Evolutionary conservation across 352 stramenopile genomes (phyloP).

Genomic region (Phytophthora nicotianae): DNA sequence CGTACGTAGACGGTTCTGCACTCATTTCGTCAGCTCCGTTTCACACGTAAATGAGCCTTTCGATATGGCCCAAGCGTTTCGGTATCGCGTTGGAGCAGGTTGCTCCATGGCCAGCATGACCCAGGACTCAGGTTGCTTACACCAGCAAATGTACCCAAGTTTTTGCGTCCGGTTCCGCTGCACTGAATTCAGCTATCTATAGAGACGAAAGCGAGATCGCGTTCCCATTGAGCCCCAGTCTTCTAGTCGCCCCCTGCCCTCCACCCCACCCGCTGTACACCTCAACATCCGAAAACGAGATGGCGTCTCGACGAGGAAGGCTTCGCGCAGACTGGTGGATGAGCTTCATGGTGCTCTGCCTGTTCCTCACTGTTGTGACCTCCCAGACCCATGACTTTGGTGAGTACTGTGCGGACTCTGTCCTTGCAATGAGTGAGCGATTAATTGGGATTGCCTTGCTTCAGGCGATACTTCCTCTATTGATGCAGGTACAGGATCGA

Average conservation of each 20-base stretch:
- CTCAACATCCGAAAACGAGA: neutral
- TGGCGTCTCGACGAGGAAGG: slow-evolving; percentile 7
- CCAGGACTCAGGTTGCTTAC: neutral
- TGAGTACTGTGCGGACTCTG: neutral
- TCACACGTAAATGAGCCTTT: too few species aligned
- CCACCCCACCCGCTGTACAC: neutral
- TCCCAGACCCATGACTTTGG: slow-evolving; percentile 18
- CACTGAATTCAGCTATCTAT: slow-evolving; percentile 12
- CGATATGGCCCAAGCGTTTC: too few species aligned
- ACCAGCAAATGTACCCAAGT: slow-evolving; percentile 6
- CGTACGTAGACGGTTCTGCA: too few species aligned
- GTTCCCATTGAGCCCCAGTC: neutral
- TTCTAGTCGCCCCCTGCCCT: neutral
- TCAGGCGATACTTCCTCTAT: slow-evolving; percentile 17
- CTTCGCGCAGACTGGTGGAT: slow-evolving; percentile 3
- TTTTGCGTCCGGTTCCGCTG: slow-evolving; percentile 1
- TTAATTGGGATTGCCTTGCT: slow-evolving; percentile 2
- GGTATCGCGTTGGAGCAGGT: neutral
- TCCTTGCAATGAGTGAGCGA: neutral
- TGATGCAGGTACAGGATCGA: slow-evolving; percentile 10
- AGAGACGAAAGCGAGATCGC: slow-evolving; percentile 3
- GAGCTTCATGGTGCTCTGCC: slow-evolving; percentile 6
- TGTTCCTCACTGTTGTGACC: slow-evolving; percentile 2
- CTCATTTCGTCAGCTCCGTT: neutral
- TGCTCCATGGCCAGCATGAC: neutral